A percentile compares a stretch with the other conserved stretches of the same genome.
These are phyloP conservation scores for Arthrobotrys conoides DNA, from an alignment of 2,329 filamentous ascomycete species.

Conservation along the genomic window DNA sequence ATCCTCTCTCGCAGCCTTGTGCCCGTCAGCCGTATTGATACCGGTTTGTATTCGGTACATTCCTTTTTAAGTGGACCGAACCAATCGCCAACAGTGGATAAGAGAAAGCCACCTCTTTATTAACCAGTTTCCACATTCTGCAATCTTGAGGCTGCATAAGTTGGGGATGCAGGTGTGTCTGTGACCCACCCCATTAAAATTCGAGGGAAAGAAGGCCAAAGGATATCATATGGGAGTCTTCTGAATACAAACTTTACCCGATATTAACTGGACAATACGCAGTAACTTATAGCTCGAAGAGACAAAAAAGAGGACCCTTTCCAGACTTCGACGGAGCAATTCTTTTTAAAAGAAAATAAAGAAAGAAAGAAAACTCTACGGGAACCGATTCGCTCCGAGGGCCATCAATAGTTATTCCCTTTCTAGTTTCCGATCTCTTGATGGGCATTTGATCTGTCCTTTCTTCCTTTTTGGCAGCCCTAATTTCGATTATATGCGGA, in stretches of 20 bases:
- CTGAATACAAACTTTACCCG: conserved; percentile 27
- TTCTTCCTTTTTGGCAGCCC: neutral
- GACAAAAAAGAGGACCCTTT: conserved; percentile 3
- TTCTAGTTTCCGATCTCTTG: conserved; percentile 16
- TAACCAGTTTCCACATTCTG: conserved; percentile 37
- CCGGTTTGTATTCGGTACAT: conserved; percentile 17
- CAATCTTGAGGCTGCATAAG: conserved; percentile 43
- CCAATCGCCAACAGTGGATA: conserved; percentile 55
- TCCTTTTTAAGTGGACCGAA: conserved; percentile 1
- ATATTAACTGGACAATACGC: conserved; percentile 14
- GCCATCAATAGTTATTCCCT: conserved; percentile 31
- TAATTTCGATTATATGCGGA: conserved; percentile 29
- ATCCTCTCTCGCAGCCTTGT: conserved; percentile 18
- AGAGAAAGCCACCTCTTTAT: conserved; percentile 34
- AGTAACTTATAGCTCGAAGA: neutral
- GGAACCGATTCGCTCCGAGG: conserved; percentile 43
- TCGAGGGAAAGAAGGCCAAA: conserved; percentile 8
- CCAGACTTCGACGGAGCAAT: conserved; percentile 39
- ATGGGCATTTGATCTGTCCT: too few species aligned
- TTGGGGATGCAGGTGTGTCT: conserved; percentile 30
- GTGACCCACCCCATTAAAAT: conserved; percentile 40
- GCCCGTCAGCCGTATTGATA: conserved; percentile 36
- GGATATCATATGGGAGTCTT: neutral
- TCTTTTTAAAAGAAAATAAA: conserved; percentile 12
- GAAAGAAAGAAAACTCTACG: neutral